These are phyloP conservation scores for Ceratocystis cubensis DNA, from an alignment of 2,329 filamentous ascomycete species.

Conservation along the genomic window DNA sequence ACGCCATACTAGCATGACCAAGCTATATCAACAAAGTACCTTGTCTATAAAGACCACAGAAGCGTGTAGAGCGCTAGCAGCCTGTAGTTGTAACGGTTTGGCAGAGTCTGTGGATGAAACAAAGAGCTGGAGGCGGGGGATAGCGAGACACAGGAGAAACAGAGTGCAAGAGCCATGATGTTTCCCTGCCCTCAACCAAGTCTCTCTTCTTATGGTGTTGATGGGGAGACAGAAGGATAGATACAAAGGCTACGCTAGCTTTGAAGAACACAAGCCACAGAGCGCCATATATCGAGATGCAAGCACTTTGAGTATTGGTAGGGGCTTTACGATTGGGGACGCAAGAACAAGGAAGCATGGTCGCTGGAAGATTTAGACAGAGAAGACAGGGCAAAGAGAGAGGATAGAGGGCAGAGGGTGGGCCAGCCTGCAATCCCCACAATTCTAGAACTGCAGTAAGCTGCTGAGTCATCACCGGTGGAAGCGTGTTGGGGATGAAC, in stretches of 20 bases:
- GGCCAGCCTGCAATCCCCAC: neutral
- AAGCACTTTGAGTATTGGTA: neutral
- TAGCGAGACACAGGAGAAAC: neutral
- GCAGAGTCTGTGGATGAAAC: conserved; percentile 1
- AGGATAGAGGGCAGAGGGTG: neutral
- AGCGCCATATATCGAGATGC: neutral
- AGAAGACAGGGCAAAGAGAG: neutral
- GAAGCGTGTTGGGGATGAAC: neutral
- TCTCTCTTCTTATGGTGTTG: neutral
- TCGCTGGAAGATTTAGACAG: neutral
- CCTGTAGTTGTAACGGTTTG: neutral
- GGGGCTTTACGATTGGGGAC: too few relatives aligned
- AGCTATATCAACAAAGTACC: neutral
- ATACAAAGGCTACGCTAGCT: neutral
- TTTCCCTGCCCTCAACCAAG: neutral
- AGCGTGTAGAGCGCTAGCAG: neutral
- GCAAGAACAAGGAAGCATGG: too few relatives aligned
- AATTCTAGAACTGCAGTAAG: neutral
- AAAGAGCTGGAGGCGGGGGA: neutral
- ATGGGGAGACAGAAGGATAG: neutral
- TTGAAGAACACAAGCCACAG: neutral
- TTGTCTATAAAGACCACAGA: neutral
- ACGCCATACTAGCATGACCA: neutral
- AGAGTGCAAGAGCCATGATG: neutral
- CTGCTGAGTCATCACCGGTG: neutral